Evolutionary conservation across 2,329 filamentous ascomycete species (phyloP).

Genomic region (Delphinella strobiligena): DNA sequence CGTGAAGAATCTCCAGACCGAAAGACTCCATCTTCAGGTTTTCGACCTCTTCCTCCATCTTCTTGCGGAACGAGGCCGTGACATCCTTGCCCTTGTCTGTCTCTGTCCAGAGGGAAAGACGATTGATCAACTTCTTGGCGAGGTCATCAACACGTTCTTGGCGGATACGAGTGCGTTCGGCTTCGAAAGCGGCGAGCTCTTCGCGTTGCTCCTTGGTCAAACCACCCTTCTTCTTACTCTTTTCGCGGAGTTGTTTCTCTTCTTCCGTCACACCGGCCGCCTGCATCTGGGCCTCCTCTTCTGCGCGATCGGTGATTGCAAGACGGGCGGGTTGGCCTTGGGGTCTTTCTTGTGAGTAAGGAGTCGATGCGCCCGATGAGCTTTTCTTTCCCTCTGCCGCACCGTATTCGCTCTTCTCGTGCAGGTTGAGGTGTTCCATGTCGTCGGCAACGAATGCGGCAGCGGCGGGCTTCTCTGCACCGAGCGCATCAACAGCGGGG

Average conservation of each 20-base stretch:
- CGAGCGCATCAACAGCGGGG: conserved; percentile 40
- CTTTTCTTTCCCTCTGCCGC: conserved; percentile 11
- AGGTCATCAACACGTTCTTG: conserved; percentile 84
- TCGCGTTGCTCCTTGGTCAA: conserved; percentile 88
- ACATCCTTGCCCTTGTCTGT: conserved; percentile 82
- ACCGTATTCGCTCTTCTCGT: conserved; percentile 5
- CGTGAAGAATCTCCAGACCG: conserved; percentile 88
- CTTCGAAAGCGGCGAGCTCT: conserved; percentile 76
- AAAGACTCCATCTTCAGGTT: conserved; percentile 99
- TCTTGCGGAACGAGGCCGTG: conserved; percentile 80
- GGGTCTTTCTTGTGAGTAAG: conserved; percentile 24
- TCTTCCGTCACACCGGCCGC: conserved; percentile 56
- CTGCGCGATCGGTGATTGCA: conserved; percentile 69
- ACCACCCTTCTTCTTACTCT: conserved; percentile 80
- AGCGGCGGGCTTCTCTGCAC: conserved; percentile 18
- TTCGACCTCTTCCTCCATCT: conserved; percentile 89
- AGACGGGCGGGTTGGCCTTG: conserved; percentile 62
- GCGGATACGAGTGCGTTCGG: conserved; percentile 69
- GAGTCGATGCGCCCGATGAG: conserved; percentile 31
- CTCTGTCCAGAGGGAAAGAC: conserved; percentile 91
- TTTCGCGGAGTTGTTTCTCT: conserved; percentile 63
- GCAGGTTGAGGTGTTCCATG: conserved; percentile 10
- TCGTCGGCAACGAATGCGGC: conserved; percentile 20
- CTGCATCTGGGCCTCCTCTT: conserved; percentile 58
- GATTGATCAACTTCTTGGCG: conserved; percentile 72